Conservation (phyloP, 179 eudicot genomes). For the Silene coronaria region DNA sequence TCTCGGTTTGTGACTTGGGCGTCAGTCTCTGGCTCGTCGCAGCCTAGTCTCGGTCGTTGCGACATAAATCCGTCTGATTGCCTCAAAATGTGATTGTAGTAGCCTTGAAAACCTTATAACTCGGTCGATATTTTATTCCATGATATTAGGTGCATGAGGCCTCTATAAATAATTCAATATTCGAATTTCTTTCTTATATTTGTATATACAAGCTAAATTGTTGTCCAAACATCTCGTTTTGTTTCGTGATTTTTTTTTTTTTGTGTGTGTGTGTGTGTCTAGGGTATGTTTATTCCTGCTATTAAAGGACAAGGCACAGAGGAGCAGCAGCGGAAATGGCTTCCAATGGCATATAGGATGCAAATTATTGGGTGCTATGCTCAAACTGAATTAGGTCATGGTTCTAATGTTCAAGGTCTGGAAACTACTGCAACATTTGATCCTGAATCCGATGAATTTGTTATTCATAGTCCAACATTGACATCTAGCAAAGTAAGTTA, state of each 20-base stretch:
- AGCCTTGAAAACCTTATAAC: no score
- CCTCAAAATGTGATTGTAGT: no score
- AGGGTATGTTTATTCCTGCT: slow-evolving; percentile 98
- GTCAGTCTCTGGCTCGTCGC: background rate
- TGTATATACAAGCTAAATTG: background rate
- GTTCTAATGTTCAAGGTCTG: slow-evolving; percentile 98
- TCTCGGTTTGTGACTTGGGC: background rate
- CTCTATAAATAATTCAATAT: background rate
- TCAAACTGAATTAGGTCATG: slow-evolving; percentile 99
- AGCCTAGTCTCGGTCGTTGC: no score
- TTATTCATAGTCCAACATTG: slow-evolving; percentile 85
- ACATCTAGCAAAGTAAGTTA: slow-evolving; percentile 86
- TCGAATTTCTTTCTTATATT: background rate
- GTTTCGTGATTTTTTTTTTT: slow-evolving; percentile 11
- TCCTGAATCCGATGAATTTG: slow-evolving; percentile 77
- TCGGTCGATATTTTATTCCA: background rate
- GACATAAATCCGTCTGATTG: no score
- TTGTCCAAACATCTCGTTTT: background rate
- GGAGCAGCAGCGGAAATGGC: slow-evolving; percentile 86
- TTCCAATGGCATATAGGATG: slow-evolving; percentile 90
- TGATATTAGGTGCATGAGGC: background rate
- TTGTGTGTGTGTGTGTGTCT: no score
- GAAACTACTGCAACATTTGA: slow-evolving; percentile 98
- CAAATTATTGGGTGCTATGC: slow-evolving; percentile 97
- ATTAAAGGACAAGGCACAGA: slow-evolving; percentile 95